These are phyloP conservation scores for Yarrowia sp. DNA, from an alignment of 805 yeast species.

Conservation along the genomic window DNA sequence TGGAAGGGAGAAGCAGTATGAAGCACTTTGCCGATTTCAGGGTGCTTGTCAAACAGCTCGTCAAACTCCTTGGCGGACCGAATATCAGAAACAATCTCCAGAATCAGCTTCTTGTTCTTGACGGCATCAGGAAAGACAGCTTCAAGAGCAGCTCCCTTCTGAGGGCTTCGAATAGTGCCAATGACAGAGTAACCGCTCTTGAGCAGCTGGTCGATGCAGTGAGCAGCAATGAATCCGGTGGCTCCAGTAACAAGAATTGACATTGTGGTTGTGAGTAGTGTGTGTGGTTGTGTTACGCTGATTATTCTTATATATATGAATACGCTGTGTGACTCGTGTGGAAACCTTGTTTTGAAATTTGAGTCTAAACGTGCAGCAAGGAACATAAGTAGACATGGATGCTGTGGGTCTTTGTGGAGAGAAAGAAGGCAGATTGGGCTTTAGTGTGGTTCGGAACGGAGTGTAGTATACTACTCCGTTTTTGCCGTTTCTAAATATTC, in stretches of 20 bases:
- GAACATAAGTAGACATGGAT: not conserved
- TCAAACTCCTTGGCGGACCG: constrained; percentile 45
- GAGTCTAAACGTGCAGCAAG: not conserved
- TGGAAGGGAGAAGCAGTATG: constrained; percentile 47
- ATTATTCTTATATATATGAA: not conserved
- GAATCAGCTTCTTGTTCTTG: constrained; percentile 34
- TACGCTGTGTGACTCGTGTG: constrained; percentile 1
- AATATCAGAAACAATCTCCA: constrained; percentile 39
- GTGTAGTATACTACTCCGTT: not conserved
- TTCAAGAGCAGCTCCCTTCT: constrained; percentile 43
- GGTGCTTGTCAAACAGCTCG: constrained; percentile 47
- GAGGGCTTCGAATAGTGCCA: constrained; percentile 49
- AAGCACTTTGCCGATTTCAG: constrained; percentile 39
- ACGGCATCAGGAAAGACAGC: constrained; percentile 28
- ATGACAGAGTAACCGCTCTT: constrained; percentile 45
- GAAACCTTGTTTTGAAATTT: not conserved
- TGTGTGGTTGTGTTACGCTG: not conserved
- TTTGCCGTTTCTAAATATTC: not conserved
- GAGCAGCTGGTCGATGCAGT: constrained; percentile 43
- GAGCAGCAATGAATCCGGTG: constrained; percentile 48
- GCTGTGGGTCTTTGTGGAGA: not conserved
- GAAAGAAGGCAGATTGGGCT: not conserved
- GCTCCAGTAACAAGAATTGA: constrained; percentile 47
- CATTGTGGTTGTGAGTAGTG: not conserved
- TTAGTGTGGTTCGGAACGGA: not conserved